A percentile compares a stretch with the other conserved stretches of the same genome.
Conservation (phyloP, 768 basidiomycete species). For the Podaxis pistillaris region DNA sequence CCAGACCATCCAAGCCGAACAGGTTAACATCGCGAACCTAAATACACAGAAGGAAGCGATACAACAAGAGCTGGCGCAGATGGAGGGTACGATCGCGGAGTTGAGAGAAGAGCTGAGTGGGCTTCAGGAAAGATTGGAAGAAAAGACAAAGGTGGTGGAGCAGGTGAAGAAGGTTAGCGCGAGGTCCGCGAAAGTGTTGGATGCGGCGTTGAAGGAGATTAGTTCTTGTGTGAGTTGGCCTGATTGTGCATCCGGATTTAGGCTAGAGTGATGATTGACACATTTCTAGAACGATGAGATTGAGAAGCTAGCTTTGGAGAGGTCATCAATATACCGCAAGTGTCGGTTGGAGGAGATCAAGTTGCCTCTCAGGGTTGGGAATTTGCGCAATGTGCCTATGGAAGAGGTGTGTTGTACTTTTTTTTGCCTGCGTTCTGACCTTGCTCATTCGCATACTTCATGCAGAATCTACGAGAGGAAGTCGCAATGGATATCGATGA, state of each 20-base stretch:
- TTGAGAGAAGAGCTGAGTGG: constrained; percentile 62
- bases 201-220: constrained; percentile 90
- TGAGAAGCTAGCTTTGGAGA: constrained; percentile 80
- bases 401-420: constrained; percentile 69
- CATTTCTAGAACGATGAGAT: constrained; percentile 66
- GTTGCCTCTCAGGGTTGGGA: constrained; percentile 73
- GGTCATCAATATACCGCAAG: constrained; percentile 84
- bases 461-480: constrained; percentile 76
- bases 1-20: constrained; percentile 50
- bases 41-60: constrained; percentile 53
- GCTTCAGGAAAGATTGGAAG: constrained; percentile 65
- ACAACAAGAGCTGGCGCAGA: constrained; percentile 57
- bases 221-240: constrained; percentile 58
- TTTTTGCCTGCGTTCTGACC: neutral
- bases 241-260: neutral
- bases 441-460: constrained; percentile 8
- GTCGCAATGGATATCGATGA: constrained; percentile 92
- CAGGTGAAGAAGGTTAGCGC: constrained; percentile 67
- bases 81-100: constrained; percentile 51
- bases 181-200: constrained; percentile 74
- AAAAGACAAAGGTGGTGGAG: constrained; percentile 72
- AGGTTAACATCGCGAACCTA: constrained; percentile 49
- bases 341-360: constrained; percentile 92
- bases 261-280: neutral
- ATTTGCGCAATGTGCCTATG: constrained; percentile 86